These are phyloP conservation scores for Triticum monococcum DNA, from an alignment of 176 grass and related monocot species.

Conservation along the genomic window DNA sequence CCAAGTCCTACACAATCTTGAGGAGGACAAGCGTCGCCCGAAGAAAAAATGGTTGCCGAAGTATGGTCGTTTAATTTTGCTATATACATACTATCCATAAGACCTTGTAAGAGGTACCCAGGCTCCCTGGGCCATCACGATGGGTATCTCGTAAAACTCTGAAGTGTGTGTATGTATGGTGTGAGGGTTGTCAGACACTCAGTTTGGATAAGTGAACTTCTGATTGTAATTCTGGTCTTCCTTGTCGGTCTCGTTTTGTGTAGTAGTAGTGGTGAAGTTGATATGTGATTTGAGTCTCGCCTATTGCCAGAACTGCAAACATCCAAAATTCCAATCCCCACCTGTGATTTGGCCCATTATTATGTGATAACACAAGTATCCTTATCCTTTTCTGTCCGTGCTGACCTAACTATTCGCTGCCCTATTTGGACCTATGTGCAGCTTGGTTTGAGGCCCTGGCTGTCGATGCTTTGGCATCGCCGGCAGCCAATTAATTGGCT, in stretches of 20 bases:
- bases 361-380: not conserved
- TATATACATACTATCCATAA: conserved; percentile 67
- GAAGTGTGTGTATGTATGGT: conserved; percentile 43
- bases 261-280: not conserved
- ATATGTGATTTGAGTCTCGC: conserved; percentile 14
- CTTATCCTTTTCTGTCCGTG: not conserved
- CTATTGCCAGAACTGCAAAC: not conserved
- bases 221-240: conserved; percentile 39
- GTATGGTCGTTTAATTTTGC: conserved; percentile 49
- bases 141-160: conserved; percentile 48
- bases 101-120: conserved; percentile 59
- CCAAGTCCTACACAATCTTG: conserved; percentile 71
- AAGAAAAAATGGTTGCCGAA: not conserved
- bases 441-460: not conserved
- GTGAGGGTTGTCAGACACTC: conserved; percentile 35
- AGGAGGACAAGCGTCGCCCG: not conserved
- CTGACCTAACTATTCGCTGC: not conserved
- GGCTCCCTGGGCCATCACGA: not conserved
- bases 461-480: not conserved
- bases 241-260: not conserved
- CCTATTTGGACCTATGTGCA: not conserved
- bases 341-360: not conserved
- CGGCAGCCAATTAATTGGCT: not conserved
- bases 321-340: not conserved
- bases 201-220: conserved; percentile 38